A percentile compares a stretch with the other conserved stretches of the same genome.
phyloP scores from a whole-genome alignment of 139 green algal genomes.

The Parachlorella kessleri region DNA sequence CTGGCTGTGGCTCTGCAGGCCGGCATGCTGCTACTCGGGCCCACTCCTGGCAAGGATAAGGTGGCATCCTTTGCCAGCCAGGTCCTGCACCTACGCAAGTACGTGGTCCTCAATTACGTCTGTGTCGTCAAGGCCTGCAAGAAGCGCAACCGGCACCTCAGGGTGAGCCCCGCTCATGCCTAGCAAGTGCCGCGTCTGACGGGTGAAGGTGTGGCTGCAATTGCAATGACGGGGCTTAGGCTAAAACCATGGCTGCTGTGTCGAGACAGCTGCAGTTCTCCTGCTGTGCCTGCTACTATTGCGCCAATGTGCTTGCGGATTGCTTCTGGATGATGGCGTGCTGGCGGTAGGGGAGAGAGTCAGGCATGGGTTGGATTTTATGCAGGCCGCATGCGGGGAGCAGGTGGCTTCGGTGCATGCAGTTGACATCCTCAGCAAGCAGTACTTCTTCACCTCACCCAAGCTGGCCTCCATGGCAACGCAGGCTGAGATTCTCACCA shows the following conservation, averaged over 20 bases:
- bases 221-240: too few relatives aligned
- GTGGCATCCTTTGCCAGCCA: conserved; percentile 25
- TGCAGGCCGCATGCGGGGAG: neutral
- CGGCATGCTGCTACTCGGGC: too few relatives aligned
- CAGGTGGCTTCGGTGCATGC: conserved; percentile 24
- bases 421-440: conserved; percentile 64
- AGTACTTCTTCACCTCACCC: conserved; percentile 81
- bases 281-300: too few relatives aligned
- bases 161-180: conserved; percentile 10
- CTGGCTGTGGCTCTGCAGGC: too few relatives aligned
- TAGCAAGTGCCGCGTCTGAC: neutral
- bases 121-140: conserved; percentile 83
- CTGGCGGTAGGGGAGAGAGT: too few relatives aligned
- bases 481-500: conserved; percentile 60
- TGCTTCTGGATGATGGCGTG: too few relatives aligned
- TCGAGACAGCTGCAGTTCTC: too few relatives aligned
- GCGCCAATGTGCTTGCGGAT: too few relatives aligned
- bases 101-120: conserved; percentile 84
- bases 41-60: neutral
- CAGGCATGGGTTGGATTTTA: too few relatives aligned
- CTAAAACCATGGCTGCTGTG: too few relatives aligned
- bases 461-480: conserved; percentile 72
- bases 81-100: conserved; percentile 65
- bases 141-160: conserved; percentile 83
- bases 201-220: neutral